phyloP scores from a whole-genome alignment of 805 yeast species.

The Wickerhamiella qilinensis region DNA sequence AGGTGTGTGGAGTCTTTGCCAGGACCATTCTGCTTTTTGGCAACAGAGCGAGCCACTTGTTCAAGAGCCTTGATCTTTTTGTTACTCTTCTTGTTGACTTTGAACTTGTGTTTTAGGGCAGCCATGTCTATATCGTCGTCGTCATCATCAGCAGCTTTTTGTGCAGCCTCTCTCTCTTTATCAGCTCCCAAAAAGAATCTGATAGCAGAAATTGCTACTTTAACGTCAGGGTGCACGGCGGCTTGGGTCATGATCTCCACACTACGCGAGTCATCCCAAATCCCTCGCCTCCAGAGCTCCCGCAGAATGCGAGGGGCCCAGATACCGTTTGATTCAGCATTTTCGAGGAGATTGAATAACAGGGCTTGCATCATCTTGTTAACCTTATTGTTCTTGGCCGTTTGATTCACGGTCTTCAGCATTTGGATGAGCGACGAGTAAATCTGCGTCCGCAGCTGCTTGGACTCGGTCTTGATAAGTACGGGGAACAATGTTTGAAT shows the following conservation, averaged over 20 bases:
- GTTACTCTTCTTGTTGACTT: slow-evolving; percentile 64
- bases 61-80: slow-evolving; percentile 72
- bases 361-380: slow-evolving; percentile 86
- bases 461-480: slow-evolving; percentile 50
- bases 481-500: slow-evolving; percentile 84
- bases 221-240: slow-evolving; percentile 69
- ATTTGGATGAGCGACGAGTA: slow-evolving; percentile 65
- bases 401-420: slow-evolving; percentile 68
- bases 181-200: slow-evolving; percentile 90
- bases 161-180: slow-evolving; percentile 73
- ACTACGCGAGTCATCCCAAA: slow-evolving; percentile 94
- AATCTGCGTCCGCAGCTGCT: slow-evolving; percentile 66
- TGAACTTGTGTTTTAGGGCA: slow-evolving; percentile 63
- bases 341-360: slow-evolving; percentile 71
- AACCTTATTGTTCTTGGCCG: slow-evolving; percentile 77
- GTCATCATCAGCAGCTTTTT: slow-evolving; percentile 58
- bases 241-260: slow-evolving; percentile 98
- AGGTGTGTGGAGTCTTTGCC: slow-evolving; percentile 50
- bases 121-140: slow-evolving; percentile 59
- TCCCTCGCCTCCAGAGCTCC: slow-evolving; percentile 93
- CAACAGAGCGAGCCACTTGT: slow-evolving; percentile 48
- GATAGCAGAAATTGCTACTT: slow-evolving; percentile 81
- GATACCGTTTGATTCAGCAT: slow-evolving; percentile 67
- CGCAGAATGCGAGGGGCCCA: slow-evolving; percentile 95
- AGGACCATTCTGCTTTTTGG: slow-evolving; percentile 32